Base-by-base conservation (phyloP, 306 rosid genomes). In the Crataegus laevigata region DNA sequence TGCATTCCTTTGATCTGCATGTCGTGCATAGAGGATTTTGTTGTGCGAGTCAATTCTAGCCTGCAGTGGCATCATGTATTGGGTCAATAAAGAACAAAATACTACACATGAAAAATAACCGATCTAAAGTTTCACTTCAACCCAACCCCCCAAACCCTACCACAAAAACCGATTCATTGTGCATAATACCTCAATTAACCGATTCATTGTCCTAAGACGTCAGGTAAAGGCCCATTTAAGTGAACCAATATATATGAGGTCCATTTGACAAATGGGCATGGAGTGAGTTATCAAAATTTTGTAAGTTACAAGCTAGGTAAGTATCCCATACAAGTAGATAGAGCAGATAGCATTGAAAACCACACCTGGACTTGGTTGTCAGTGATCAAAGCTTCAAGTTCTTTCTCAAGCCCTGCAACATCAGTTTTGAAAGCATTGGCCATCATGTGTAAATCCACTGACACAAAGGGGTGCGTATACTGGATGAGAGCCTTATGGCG, bases 31-130 rank as follows among this genome's bases (percentile, higher is more conserved):
- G 66, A 96, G 82, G 61, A 96, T 87, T 85, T 96, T 96, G 85
- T 96, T 96, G 90, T 96, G 99, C 24, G 99, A 96, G 82, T 96
- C 99, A 11, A 96, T 96, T 80, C 94, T 90, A 79, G 99, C 99
- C 99, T 96, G 94, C 93, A 78, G 43, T 42, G 64, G 51, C 63
- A 62, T 43, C 65, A 79, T 17, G 64, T n/a, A 52, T 73, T 68
- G 10, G 75, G 72, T 81, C 32, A 76, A 25, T 8, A 58, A 57
- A 57, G 25, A 78, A 42, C 75, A 43, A 32, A 45, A 52, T 3
- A 71, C 17, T 3, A 60, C 64, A 19, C 74, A 26, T 47, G 26
- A 40, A 60, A 57, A 40, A 61, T 51, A 30, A 22, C 45, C 72
- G 52, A 50, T 14, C 29, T 50, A 5, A 51, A 50, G 50, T 73